Evolutionary conservation across 306 rosid genomes (phyloP).

Genomic region (Citrullus colocynthis): DNA sequence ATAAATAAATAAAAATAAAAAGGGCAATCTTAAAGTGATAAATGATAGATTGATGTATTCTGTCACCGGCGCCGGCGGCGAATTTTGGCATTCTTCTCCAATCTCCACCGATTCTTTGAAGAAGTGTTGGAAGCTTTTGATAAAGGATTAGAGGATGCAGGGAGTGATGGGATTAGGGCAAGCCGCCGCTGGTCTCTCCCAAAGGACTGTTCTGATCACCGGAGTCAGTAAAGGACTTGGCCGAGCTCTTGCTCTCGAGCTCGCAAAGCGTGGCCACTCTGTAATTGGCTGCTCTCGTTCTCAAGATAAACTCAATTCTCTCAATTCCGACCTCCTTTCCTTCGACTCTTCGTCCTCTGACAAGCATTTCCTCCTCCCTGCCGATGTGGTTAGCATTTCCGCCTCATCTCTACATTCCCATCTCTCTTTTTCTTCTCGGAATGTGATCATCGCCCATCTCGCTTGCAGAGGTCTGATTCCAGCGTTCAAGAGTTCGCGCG

Average conservation of each 20-base stretch:
- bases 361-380: conserved; percentile 39
- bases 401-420: background rate
- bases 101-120: background rate
- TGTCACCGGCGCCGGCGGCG: no score
- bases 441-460: background rate
- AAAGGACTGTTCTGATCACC: conserved; percentile 47
- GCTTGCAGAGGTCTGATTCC: conserved; percentile 35
- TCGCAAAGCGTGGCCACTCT: conserved; percentile 60
- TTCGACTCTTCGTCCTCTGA: conserved; percentile 10
- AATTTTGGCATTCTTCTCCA: background rate
- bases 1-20: no score
- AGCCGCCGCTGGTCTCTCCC: background rate
- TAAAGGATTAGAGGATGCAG: background rate
- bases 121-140: background rate
- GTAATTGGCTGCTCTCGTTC: conserved; percentile 71
- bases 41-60: no score
- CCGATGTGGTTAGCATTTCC: conserved; percentile 38
- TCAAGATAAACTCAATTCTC: conserved; percentile 49
- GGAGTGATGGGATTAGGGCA: background rate
- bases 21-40: no score
- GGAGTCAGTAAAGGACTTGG: conserved; percentile 76
- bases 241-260: conserved; percentile 56
- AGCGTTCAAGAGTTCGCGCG: conserved; percentile 50
- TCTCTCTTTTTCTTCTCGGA: background rate
- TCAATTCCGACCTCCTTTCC: conserved; percentile 36